Percentiles rank a stretch among this genome's conserved stretches.
Evolutionary conservation across 2,329 filamentous ascomycete species (phyloP).

Genomic region (Venturia effusa): DNA sequence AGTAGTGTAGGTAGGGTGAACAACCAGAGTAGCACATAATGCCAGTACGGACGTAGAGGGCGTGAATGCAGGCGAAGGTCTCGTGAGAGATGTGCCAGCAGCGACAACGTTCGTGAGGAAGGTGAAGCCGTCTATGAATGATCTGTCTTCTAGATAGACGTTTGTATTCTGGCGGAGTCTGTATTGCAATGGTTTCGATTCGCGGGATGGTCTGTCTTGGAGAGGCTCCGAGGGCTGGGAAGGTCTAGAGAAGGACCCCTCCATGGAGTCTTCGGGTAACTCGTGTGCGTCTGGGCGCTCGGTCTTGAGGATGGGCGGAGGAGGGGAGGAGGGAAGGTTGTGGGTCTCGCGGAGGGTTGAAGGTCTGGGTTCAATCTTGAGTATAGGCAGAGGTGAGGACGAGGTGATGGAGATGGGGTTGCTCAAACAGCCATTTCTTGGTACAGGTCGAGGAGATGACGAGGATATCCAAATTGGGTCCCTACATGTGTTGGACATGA

Average conservation of each 20-base stretch:
- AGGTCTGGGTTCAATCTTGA: neutral
- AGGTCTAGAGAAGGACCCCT: neutral
- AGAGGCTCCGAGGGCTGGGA: neutral
- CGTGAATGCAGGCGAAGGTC: slow-evolving; percentile 41
- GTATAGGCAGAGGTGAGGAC: neutral
- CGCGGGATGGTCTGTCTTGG: neutral
- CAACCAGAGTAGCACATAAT: slow-evolving; percentile 67
- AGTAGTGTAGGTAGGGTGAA: slow-evolving; percentile 72
- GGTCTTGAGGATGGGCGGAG: neutral
- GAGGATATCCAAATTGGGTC: neutral
- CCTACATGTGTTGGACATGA: neutral
- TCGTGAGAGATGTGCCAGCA: slow-evolving; percentile 33
- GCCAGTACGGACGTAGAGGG: slow-evolving; percentile 65
- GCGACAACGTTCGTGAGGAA: slow-evolving; percentile 55
- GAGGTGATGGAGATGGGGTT: neutral
- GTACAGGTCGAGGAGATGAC: neutral
- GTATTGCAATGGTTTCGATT: neutral
- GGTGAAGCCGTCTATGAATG: slow-evolving; percentile 19
- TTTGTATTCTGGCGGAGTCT: slow-evolving; percentile 7
- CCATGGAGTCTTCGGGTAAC: neutral
- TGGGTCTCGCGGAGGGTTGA: neutral
- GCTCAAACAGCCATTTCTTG: neutral
- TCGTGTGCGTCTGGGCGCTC: neutral
- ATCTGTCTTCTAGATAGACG: slow-evolving; percentile 5
- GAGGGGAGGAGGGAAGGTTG: neutral